Conservation (phyloP, 306 rosid species). For the Gleditsia sinensis region DNA sequence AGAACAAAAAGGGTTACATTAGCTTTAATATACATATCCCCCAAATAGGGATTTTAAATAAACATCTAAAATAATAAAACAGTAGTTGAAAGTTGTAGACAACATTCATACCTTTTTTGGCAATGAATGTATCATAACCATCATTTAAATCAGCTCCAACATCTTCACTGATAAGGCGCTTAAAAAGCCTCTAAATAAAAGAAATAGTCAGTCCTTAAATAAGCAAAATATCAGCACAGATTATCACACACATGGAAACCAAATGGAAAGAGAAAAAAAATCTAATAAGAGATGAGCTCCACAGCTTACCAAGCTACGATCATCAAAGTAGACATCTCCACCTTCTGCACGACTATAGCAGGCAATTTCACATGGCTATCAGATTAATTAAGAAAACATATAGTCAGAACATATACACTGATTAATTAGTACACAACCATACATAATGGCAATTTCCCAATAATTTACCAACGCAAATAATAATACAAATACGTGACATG, state of each 20-base stretch:
- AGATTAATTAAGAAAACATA: constrained; percentile 33
- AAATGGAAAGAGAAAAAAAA: background rate
- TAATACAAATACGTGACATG: background rate
- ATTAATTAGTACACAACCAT: background rate
- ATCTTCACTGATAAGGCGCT: constrained; percentile 88
- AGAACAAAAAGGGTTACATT: constrained; percentile 19
- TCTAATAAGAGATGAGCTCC: constrained; percentile 6
- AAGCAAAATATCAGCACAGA: constrained; percentile 9
- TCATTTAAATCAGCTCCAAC: constrained; percentile 85
- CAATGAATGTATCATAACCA: constrained; percentile 77
- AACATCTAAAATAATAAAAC: background rate
- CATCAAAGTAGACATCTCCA: constrained; percentile 84
- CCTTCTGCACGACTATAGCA: constrained; percentile 93
- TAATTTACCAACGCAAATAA: background rate
- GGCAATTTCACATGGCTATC: constrained; percentile 84
- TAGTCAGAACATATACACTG: constrained; percentile 3
- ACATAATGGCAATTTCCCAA: constrained; percentile 4
- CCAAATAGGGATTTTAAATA: constrained; percentile 8
- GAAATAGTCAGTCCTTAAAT: constrained; percentile 12
- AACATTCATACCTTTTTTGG: constrained; percentile 62
- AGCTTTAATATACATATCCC: constrained; percentile 27
- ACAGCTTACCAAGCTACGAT: constrained; percentile 77
- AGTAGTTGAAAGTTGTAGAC: background rate
- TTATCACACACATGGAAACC: background rate
- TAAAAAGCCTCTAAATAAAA: constrained; percentile 80